phyloP scores from a whole-genome alignment of 176 grass and related monocot genomes.

The Paspalum notatum region DNA sequence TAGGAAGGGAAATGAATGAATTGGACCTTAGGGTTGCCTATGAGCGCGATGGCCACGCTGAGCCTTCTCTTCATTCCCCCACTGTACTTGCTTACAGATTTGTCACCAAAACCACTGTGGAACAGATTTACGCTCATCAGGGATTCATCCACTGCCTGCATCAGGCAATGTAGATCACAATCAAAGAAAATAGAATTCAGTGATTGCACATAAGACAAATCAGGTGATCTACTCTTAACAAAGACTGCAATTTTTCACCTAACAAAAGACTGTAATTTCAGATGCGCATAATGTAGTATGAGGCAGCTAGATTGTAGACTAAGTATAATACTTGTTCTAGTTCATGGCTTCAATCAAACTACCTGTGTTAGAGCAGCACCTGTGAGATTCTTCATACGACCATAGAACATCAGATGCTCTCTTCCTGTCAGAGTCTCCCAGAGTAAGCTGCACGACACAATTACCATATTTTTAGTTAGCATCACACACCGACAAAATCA shows the following conservation, averaged over 20 bases:
- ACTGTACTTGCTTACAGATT: constrained; percentile 78
- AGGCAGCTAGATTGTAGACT: neutral
- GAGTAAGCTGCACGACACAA: constrained; percentile 61
- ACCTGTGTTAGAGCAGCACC: constrained; percentile 72
- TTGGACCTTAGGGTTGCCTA: constrained; percentile 64
- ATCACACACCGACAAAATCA: neutral
- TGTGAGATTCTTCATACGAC: constrained; percentile 80
- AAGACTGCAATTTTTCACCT: too few species aligned
- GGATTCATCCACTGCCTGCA: constrained; percentile 71
- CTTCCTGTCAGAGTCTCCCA: constrained; percentile 81
- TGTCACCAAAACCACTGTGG: constrained; percentile 72
- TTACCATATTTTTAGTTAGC: neutral
- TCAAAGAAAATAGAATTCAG: neutral
- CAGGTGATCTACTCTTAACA: neutral
- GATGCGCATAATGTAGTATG: neutral
- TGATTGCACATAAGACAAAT: neutral
- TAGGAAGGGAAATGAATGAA: neutral
- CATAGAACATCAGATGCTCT: constrained; percentile 90
- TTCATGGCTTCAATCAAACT: constrained; percentile 35
- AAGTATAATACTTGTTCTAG: neutral
- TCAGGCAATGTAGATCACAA: neutral
- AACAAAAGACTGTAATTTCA: neutral
- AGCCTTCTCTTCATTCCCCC: constrained; percentile 99
- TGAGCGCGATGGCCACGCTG: constrained; percentile 87
- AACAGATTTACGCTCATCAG: constrained; percentile 86